Conservation (phyloP, 2,329 filamentous ascomycete species). For the Aspergillus sp. region DNA sequence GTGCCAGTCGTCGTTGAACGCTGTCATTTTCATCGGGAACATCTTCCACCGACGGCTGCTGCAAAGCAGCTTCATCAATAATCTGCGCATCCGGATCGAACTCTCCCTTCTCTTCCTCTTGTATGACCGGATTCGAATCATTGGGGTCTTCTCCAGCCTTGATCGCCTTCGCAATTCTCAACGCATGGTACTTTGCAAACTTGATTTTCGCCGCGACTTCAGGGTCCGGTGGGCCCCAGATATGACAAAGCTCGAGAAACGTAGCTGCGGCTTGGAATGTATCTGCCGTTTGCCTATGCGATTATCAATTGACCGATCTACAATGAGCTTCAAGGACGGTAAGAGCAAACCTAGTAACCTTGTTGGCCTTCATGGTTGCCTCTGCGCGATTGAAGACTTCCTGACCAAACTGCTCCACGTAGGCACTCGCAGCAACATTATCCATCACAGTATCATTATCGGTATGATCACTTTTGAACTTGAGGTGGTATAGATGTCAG, state of each 20-base stretch:
- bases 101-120: constrained; percentile 53
- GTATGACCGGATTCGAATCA: constrained; percentile 71
- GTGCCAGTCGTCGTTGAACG: constrained; percentile 39
- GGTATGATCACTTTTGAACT: constrained; percentile 68
- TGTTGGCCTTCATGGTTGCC: constrained; percentile 73
- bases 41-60: constrained; percentile 56
- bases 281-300: constrained; percentile 74
- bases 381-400: constrained; percentile 84
- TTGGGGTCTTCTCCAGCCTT: constrained; percentile 92
- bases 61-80: constrained; percentile 41
- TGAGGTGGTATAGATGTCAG: no score
- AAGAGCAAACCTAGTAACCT: constrained; percentile 64
- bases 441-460: constrained; percentile 80
- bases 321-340: not conserved
- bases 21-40: constrained; percentile 53
- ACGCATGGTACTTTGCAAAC: constrained; percentile 92
- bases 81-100: constrained; percentile 62
- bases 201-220: constrained; percentile 85
- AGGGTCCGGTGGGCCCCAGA: constrained; percentile 72
- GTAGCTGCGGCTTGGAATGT: constrained; percentile 90
- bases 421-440: constrained; percentile 80
- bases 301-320: not conserved
- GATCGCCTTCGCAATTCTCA: constrained; percentile 84
- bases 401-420: constrained; percentile 88
- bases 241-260: constrained; percentile 80